Conservation (phyloP, 768 basidiomycete genomes). For the Trametes sanguinea region DNA sequence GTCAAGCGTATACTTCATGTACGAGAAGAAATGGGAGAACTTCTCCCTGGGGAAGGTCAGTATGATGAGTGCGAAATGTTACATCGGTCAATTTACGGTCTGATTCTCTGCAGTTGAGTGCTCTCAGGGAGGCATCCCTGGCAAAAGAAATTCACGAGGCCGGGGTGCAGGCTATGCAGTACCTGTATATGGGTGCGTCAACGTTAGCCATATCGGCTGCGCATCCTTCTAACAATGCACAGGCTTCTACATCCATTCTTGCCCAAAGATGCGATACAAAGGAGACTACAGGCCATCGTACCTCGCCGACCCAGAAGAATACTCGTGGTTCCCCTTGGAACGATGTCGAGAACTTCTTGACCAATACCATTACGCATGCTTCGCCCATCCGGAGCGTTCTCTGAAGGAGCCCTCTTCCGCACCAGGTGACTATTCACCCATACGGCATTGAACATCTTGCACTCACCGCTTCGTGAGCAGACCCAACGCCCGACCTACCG, state of each 20-base stretch:
- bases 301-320: slow-evolving; percentile 83
- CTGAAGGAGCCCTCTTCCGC: slow-evolving; percentile 35
- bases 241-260: slow-evolving; percentile 94
- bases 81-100: too few species aligned
- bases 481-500: background rate
- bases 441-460: background rate
- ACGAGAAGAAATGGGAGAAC: slow-evolving; percentile 67
- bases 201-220: background rate
- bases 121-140: slow-evolving; percentile 76
- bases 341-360: slow-evolving; percentile 64
- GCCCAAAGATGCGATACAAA: slow-evolving; percentile 96
- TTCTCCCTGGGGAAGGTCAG: slow-evolving; percentile 74
- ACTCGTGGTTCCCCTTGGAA: slow-evolving; percentile 72
- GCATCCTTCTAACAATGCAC: slow-evolving; percentile 1
- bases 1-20: slow-evolving; percentile 89
- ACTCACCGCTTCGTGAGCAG: background rate
- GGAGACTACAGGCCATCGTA: slow-evolving; percentile 90
- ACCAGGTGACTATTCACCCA: slow-evolving; percentile 26
- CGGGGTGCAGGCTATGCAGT: slow-evolving; percentile 62
- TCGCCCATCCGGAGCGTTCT: slow-evolving; percentile 63
- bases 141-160: slow-evolving; percentile 72
- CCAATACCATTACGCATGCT: slow-evolving; percentile 66
- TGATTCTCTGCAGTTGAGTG: slow-evolving; percentile 63
- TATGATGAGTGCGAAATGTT: background rate
- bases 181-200: slow-evolving; percentile 82